These are phyloP conservation scores for Fagopyrum tataricum DNA, from an alignment of 148 eudicot genomes.

Conservation along the genomic window DNA sequence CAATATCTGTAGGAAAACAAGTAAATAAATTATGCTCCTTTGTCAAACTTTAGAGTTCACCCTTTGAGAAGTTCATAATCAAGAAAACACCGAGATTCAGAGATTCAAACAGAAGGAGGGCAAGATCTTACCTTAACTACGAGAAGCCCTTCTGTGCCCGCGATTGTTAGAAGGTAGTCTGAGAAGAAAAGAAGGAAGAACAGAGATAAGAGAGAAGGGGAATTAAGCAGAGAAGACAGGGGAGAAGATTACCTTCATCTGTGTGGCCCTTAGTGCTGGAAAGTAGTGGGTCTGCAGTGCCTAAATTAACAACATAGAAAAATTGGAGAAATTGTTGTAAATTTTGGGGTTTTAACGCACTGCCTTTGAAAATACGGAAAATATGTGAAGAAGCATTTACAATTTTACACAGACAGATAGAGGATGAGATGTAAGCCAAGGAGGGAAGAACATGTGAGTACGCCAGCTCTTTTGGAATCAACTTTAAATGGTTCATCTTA, in stretches of 20 bases:
- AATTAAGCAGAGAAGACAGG: not conserved
- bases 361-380: not conserved
- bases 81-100: not conserved
- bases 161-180: not conserved
- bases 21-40: not conserved
- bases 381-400: not conserved
- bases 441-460: no score
- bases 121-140: not conserved
- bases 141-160: not conserved
- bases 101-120: not conserved
- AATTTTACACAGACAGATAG: no score
- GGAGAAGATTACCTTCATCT: conserved; percentile 12
- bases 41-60: not conserved
- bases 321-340: not conserved
- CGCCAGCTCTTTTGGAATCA: no score
- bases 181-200: not conserved
- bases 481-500: no score
- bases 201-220: not conserved
- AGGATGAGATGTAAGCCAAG: no score
- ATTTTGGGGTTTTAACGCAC: not conserved
- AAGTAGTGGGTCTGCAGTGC: conserved; percentile 2
- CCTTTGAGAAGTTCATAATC: not conserved
- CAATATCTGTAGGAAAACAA: not conserved
- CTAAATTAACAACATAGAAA: not conserved
- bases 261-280: conserved; percentile 6